These are phyloP conservation scores for Fusarium praegraminearum DNA, from an alignment of 2,329 filamentous ascomycete genomes.

Conservation along the genomic window DNA sequence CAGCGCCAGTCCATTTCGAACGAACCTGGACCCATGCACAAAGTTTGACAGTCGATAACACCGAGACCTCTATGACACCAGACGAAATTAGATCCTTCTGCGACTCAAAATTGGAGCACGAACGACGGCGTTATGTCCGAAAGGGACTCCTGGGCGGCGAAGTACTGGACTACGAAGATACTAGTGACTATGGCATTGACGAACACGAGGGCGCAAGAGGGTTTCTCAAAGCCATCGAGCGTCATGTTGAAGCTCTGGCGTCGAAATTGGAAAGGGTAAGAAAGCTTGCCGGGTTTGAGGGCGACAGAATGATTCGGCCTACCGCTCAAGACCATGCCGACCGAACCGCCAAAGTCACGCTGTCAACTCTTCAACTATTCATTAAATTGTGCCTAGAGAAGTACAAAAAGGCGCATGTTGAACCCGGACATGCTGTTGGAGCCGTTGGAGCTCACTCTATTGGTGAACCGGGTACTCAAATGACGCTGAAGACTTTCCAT, in stretches of 20 bases:
- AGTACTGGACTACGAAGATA: constrained; percentile 76
- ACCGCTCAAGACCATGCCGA: constrained; percentile 64
- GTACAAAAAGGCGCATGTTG: constrained; percentile 89
- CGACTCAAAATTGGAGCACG: constrained; percentile 72
- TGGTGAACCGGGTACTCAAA: constrained; percentile 97
- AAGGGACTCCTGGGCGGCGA: constrained; percentile 72
- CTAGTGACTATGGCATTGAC: constrained; percentile 76
- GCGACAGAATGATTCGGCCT: constrained; percentile 36
- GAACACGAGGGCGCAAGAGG: constrained; percentile 84
- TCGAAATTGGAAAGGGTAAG: constrained; percentile 69
- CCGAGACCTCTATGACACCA: constrained; percentile 78
- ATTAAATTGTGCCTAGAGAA: constrained; percentile 87
- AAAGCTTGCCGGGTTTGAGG: constrained; percentile 63
- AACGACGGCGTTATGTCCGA: constrained; percentile 73
- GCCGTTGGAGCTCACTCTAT: constrained; percentile 98
- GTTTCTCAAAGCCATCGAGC: constrained; percentile 83
- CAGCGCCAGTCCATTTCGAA: constrained; percentile 90
- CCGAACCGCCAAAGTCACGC: constrained; percentile 85
- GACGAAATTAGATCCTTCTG: constrained; percentile 78
- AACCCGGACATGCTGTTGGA: constrained; percentile 95
- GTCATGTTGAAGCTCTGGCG: constrained; percentile 74
- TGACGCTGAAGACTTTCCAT: constrained; percentile 99
- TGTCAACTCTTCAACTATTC: constrained; percentile 78
- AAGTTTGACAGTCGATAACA: constrained; percentile 81
- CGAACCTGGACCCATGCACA: constrained; percentile 88